A percentile compares a stretch with the other conserved stretches of the same genome.
phyloP scores from a whole-genome alignment of 768 basidiomycete species.

The Lentinus tigrinus region DNA sequence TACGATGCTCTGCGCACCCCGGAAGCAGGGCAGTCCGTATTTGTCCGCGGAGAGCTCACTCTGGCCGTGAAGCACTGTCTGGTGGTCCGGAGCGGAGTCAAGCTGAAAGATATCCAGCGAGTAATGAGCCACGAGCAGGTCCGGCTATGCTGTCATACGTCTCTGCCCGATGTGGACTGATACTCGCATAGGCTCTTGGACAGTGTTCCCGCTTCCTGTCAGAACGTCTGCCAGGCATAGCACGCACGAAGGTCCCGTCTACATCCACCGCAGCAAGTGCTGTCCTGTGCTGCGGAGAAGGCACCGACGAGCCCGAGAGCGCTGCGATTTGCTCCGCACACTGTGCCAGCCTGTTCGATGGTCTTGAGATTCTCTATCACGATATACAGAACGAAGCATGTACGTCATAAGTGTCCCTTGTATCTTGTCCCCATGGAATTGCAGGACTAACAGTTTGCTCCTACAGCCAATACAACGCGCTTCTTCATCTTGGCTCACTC shows the following conservation, averaged over 20 bases:
- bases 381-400: constrained; percentile 64
- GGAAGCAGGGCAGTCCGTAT: constrained; percentile 39
- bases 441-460: background rate
- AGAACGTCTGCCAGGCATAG: constrained; percentile 49
- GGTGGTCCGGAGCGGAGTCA: constrained; percentile 57
- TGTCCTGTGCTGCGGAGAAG: constrained; percentile 39
- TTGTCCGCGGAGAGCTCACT: constrained; percentile 59
- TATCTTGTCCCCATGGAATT: background rate
- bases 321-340: constrained; percentile 77
- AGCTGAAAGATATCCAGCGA: constrained; percentile 50
- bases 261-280: constrained; percentile 69
- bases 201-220: constrained; percentile 70
- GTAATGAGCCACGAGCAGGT: constrained; percentile 85
- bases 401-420: constrained; percentile 25
- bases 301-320: constrained; percentile 42
- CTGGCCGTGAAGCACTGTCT: constrained; percentile 70
- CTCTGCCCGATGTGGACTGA: background rate
- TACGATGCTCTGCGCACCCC: constrained; percentile 60
- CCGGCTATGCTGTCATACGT: constrained; percentile 6
- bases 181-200: constrained; percentile 59
- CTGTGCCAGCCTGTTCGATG: constrained; percentile 57
- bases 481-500: constrained; percentile 59
- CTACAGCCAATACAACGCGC: constrained; percentile 64
- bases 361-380: constrained; percentile 57
- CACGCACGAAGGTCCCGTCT: constrained; percentile 58